A percentile compares a stretch with the other conserved stretches of the same genome.
These are phyloP conservation scores for Trypanosoma theileri DNA, from an alignment of 208 protist species.

Conservation along the genomic window DNA sequence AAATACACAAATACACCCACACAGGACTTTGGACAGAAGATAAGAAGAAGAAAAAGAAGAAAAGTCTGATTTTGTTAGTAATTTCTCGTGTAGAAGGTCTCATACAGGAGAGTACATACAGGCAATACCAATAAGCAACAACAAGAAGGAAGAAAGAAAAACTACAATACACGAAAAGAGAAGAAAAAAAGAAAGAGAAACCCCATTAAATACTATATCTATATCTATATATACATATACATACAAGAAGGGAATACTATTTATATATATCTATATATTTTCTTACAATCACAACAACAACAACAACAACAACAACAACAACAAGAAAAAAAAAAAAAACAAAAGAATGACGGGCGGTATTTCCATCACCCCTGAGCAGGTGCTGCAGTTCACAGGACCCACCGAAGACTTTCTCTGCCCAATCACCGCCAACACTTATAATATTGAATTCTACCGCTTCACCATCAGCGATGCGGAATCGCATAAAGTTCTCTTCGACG, in stretches of 20 bases:
- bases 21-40: no score
- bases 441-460: conserved; percentile 95
- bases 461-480: conserved; percentile 91
- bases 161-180: not conserved
- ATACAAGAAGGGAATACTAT: no score
- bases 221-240: no score
- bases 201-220: not conserved
- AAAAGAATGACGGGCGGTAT: not conserved
- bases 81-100: no score
- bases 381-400: conserved; percentile 60
- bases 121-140: conserved; percentile 6
- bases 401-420: conserved; percentile 91
- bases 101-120: no score
- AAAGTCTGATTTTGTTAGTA: conserved; percentile 14
- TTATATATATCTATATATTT: not conserved
- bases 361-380: conserved; percentile 67
- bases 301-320: not conserved
- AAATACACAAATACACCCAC: no score
- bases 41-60: conserved; percentile 2
- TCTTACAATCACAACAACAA: not conserved
- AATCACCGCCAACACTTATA: conserved; percentile 89
- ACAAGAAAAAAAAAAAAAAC: conserved; percentile 21
- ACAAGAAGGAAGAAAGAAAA: conserved; percentile 4
- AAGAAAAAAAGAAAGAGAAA: conserved; percentile 1
- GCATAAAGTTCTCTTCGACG: conserved; percentile 82